Evolutionary conservation across 306 rosid genomes (phyloP).

Genomic region (Chamaecrista fasciculata): DNA sequence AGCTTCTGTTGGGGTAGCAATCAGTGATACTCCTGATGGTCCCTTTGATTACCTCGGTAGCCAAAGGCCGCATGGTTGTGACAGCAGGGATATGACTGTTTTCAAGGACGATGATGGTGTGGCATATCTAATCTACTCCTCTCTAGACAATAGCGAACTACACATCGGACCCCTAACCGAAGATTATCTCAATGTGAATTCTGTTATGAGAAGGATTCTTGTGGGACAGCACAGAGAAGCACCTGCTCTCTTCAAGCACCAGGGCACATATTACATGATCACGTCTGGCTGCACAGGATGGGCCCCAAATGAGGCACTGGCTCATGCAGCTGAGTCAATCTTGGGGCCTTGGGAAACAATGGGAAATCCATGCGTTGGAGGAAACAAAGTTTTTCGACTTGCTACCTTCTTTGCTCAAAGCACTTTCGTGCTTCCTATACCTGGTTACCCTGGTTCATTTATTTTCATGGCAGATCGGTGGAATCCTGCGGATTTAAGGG

Average conservation of each 20-base stretch:
- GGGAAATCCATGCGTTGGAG: slow-evolving; percentile 90
- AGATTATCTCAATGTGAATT: slow-evolving; percentile 66
- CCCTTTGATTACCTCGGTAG: slow-evolving; percentile 80
- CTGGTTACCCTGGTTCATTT: slow-evolving; percentile 55
- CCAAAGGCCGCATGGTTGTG: slow-evolving; percentile 79
- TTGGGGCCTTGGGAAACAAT: slow-evolving; percentile 91
- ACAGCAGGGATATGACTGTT: slow-evolving; percentile 89
- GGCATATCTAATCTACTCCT: slow-evolving; percentile 86
- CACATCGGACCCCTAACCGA: slow-evolving; percentile 74
- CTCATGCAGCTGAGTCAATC: slow-evolving; percentile 80
- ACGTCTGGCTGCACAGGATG: slow-evolving; percentile 97
- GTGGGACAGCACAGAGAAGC: slow-evolving; percentile 93
- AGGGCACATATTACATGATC: slow-evolving; percentile 87
- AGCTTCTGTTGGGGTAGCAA: slow-evolving; percentile 76
- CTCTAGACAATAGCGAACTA: slow-evolving; percentile 77
- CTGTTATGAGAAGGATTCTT: slow-evolving; percentile 57
- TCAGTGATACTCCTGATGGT: slow-evolving; percentile 75
- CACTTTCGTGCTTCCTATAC: slow-evolving; percentile 75
- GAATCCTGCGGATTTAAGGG: slow-evolving; percentile 82
- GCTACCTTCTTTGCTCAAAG: slow-evolving; percentile 85
- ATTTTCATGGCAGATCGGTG: slow-evolving; percentile 93
- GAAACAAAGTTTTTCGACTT: slow-evolving; percentile 63
- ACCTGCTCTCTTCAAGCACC: slow-evolving; percentile 83
- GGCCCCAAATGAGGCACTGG: slow-evolving; percentile 89
- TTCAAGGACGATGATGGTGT: slow-evolving; percentile 82